Percentiles rank a stretch among this genome's conserved stretches.
Evolutionary conservation across 1,139 yeast species (phyloP).

Genomic region (Protomyces inouyei): DNA sequence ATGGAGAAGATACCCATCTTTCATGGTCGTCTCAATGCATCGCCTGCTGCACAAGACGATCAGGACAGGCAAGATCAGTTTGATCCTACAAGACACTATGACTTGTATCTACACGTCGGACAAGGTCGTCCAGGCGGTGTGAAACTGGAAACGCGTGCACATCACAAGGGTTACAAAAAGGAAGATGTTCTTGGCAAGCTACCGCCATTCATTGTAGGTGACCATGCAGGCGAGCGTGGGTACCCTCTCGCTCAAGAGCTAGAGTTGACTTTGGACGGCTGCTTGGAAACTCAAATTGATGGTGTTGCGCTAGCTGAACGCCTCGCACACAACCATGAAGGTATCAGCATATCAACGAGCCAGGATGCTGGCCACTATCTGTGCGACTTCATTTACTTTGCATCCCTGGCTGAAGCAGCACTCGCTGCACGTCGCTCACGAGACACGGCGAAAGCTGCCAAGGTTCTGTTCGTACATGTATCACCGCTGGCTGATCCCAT

Average conservation of each 20-base stretch:
- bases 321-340: background rate
- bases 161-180: slow-evolving; percentile 4
- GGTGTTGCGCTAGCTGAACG: slow-evolving; percentile 34
- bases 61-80: background rate
- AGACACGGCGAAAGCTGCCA: background rate
- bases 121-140: slow-evolving; percentile 13
- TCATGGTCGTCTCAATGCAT: slow-evolving; percentile 1
- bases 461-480: slow-evolving; percentile 22
- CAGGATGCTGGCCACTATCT: slow-evolving; percentile 15
- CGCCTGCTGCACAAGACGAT: background rate
- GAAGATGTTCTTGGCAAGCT: slow-evolving; percentile 4
- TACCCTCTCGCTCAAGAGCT: background rate
- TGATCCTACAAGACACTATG: slow-evolving; percentile 5
- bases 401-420: slow-evolving; percentile 9
- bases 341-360: slow-evolving; percentile 6
- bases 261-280: background rate
- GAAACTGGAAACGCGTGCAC: slow-evolving; percentile 3
- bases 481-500: slow-evolving; percentile 7
- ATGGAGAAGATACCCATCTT: background rate
- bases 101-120: slow-evolving; percentile 10
- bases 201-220: slow-evolving; percentile 1
- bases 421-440: background rate
- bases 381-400: slow-evolving; percentile 18
- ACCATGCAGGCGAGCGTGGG: background rate
- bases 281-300: slow-evolving; percentile 38